Evolutionary conservation across 2,329 filamentous ascomycete genomes (phyloP), one percentile per base, ranked within the genome.

Genomic region (Nannizziopsis arthrosporioides): DNA sequence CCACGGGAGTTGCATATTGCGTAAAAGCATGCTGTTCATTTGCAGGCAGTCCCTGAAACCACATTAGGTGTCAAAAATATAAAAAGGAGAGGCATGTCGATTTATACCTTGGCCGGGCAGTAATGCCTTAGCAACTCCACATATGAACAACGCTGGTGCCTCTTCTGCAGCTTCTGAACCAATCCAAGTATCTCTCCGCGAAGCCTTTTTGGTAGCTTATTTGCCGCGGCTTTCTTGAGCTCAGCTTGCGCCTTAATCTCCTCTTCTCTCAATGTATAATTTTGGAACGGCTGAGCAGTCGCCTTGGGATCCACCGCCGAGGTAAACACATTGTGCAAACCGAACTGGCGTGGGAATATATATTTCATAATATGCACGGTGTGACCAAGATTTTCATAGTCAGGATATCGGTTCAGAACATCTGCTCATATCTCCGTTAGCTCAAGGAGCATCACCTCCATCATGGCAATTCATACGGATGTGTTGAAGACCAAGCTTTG

Each of bases 341-440:
- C 78, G 59, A 94, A 96, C 59, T 96, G 89, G 9, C 82, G 76
- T 30, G 92, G 92, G 57, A 98, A 98, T 1, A 98, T 81, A 64
- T 96, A 90, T 72, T 90, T 92, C 76, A 94, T 78, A 15, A 94
- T 67, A 56, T 84, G 85, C 9, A 80, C 60, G 0, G 80, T 84
- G 53, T 82, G 75, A 10, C 65, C 59, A 1, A 70, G 58, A 56
- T 76, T 68, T 34, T 68, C 53, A 36, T 64, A 51, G 57, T 74
- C 58, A 32, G 73, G 66, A 54, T 75, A 84, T 17, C 87, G 79
- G 60, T 92, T 94, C 18, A 96, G 65, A 2, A 89, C 80, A 69
- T 95, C 86, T 93, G 60, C 9, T 31, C 34, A 11, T 34, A n/a
- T 22, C 9, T 18, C 4, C 11, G 4, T 45, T 11, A 38, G n/a